phyloP scores from a whole-genome alignment of 768 basidiomycete species.

The Collybia sordida region DNA sequence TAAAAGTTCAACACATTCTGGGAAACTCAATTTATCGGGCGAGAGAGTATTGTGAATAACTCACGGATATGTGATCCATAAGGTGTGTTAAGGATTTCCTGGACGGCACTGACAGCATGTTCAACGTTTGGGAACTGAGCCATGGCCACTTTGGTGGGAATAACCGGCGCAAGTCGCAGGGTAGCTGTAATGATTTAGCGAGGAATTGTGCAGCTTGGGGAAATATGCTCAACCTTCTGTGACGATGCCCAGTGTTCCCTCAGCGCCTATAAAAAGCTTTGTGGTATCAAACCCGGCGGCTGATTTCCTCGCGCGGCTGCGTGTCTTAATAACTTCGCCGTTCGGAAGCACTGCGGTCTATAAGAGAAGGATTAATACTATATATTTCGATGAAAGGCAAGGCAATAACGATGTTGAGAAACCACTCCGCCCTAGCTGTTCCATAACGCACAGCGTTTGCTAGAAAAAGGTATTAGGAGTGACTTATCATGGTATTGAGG shows the following conservation, averaged over 20 bases:
- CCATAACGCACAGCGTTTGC: constrained; percentile 86
- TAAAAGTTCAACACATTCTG: constrained; percentile 87
- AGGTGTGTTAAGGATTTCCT: constrained; percentile 72
- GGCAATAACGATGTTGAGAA: constrained; percentile 67
- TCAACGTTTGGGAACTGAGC: constrained; percentile 83
- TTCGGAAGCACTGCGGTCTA: constrained; percentile 84
- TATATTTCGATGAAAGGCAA: background rate
- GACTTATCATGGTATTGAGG: background rate
- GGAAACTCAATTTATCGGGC: background rate
- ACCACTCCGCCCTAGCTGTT: constrained; percentile 88
- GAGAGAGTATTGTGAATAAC: constrained; percentile 20
- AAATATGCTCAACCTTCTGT: constrained; percentile 62
- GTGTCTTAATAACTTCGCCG: constrained; percentile 87
- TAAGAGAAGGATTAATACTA: constrained; percentile 19
- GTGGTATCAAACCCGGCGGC: constrained; percentile 86
- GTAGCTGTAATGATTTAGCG: constrained; percentile 51
- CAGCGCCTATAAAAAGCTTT: constrained; percentile 87
- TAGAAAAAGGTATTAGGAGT: constrained; percentile 18
- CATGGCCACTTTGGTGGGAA: constrained; percentile 87
- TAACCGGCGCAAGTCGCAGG: constrained; percentile 72
- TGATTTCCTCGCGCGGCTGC: constrained; percentile 76
- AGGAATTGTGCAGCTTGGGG: background rate
- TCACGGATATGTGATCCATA: constrained; percentile 73
- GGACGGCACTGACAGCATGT: constrained; percentile 76
- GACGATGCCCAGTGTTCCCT: constrained; percentile 89